Evolutionary conservation across 306 rosid species (phyloP), one percentile per base, ranked within the genome.

Genomic region (Cicer bijugum): DNA sequence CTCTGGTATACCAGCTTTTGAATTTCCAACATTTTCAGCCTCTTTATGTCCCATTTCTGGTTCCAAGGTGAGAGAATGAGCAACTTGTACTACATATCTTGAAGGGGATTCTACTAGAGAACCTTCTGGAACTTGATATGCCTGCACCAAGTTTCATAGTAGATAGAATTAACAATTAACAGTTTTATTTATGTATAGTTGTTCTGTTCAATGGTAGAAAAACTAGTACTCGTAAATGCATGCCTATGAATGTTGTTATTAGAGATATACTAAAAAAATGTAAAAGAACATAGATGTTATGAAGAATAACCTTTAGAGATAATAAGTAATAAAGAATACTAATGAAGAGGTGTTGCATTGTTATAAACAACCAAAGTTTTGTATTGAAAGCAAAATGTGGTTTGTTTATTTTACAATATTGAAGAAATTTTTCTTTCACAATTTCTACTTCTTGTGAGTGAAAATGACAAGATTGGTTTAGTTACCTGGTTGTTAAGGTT

Each of bases 41-140:
- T 59, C n/a, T 28, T 17, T 38, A 15, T 38, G 47, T 19, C 28
- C 38, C 68, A 28, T 58, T 28, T 59, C 48, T 45, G 12, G 78
- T 45, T 53, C 35, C 16, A 46, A 11, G 55, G 77, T 43, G 6
- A 28, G 47, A 57, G 46, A 67, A 12, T 56, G 12, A 57, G 8
- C 55, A 40, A 12, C 33, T 56, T 15, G n/a, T 46, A 6, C 28
- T 15, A 14, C 40, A 19, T 8, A 17, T 53, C 14, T 73, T 73
- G 69, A 46, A 59, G 59, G 59, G 39, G 78, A 62, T 11, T 51
- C 38, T 23, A 16, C 43, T 5, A 5, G 44, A 68, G 70, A 47
- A 63, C 23, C 37, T 12, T 38, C 28, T 48, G 14, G 47, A 51
- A 4, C 50, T 20, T 42, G 72, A 44, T 1, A 10, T 10, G 42